Evolutionary conservation across 768 basidiomycete genomes (phyloP), one percentile per base, ranked within the genome.

Genomic region (Leccinum disarticulatum): DNA sequence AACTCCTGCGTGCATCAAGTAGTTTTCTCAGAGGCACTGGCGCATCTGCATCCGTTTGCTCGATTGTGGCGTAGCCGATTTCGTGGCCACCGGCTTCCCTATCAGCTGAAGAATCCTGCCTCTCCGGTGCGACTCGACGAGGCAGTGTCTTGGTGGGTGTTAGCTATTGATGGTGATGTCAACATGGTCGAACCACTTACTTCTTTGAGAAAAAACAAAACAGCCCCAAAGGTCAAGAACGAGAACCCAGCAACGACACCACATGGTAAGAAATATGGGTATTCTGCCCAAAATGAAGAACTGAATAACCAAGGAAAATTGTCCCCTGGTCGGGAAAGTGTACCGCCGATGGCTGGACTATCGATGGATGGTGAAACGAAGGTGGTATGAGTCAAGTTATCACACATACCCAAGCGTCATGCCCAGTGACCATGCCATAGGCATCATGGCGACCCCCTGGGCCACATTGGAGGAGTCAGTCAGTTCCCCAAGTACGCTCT

Each of bases 401-500:
- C 22, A 5, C 15, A 15, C 74, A 52, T 48, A 77, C 77, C 75
- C 76, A 8, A 78, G 55, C 4, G 77, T 71, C 53, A 59, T 64
- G 0, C 76, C 76, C 9, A n/a, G n/a, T n/a, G n/a, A n/a, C n/a
- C n/a, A n/a, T n/a, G n/a, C n/a, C n/a, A n/a, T n/a, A n/a, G n/a
- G n/a, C n/a, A n/a, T n/a, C n/a, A n/a, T n/a, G n/a, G n/a, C n/a
- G n/a, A n/a, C 73, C 0, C 70, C 80, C 36, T 74, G 72, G 6
- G 80, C 77, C 47, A 80, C 76, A 65, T 88, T 88, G 1, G 83
- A 81, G 1, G 80, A 73, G 64, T 88, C 87, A 0, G 87, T 87
- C 33, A 88, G 69, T 57, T 88, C 87, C 0, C 80, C 87, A 74
- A 89, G 79, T 65, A 84, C 82, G 63, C 84, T 87, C 67, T 90